Conservation (phyloP, 345 rosid species). For the Dovyalis caffra region DNA sequence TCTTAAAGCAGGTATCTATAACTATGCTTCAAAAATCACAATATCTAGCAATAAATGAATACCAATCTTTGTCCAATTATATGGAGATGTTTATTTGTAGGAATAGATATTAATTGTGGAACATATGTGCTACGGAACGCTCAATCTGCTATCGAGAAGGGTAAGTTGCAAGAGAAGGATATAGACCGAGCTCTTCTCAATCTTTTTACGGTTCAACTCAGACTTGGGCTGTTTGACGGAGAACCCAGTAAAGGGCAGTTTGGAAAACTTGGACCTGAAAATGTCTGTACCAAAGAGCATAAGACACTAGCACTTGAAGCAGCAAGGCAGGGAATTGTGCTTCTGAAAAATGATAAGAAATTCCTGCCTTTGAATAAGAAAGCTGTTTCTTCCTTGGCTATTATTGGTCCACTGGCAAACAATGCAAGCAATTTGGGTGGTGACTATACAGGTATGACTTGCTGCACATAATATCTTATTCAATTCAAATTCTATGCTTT, state of each 20-base stretch:
- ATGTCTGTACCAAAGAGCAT: slow-evolving; percentile 30
- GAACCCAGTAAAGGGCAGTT: slow-evolving; percentile 23
- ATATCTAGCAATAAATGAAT: neutral
- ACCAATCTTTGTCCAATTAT: neutral
- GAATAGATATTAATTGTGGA: slow-evolving; percentile 31
- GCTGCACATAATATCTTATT: neutral
- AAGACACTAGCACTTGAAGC: slow-evolving; percentile 32
- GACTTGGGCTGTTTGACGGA: slow-evolving; percentile 30
- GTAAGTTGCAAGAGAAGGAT: slow-evolving; percentile 24
- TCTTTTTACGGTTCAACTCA: slow-evolving; percentile 27
- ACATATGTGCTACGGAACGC: slow-evolving; percentile 22
- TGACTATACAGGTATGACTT: slow-evolving; percentile 61
- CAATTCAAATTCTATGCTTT: neutral
- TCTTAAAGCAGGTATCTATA: slow-evolving; percentile 69
- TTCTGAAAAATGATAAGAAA: slow-evolving; percentile 26
- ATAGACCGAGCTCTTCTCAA: slow-evolving; percentile 34
- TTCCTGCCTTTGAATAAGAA: slow-evolving; percentile 26
- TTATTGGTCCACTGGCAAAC: slow-evolving; percentile 55
- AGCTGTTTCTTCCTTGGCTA: slow-evolving; percentile 26
- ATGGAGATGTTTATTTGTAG: slow-evolving; percentile 3
- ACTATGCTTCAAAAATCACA: slow-evolving; percentile 13
- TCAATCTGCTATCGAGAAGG: slow-evolving; percentile 23
- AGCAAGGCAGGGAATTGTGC: slow-evolving; percentile 35
- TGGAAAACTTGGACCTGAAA: slow-evolving; percentile 25
- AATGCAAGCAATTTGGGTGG: slow-evolving; percentile 64